A percentile compares a stretch with the other conserved stretches of the same genome.
These are phyloP conservation scores for Barbarea vulgaris DNA, from an alignment of 345 rosid genomes.

Conservation along the genomic window DNA sequence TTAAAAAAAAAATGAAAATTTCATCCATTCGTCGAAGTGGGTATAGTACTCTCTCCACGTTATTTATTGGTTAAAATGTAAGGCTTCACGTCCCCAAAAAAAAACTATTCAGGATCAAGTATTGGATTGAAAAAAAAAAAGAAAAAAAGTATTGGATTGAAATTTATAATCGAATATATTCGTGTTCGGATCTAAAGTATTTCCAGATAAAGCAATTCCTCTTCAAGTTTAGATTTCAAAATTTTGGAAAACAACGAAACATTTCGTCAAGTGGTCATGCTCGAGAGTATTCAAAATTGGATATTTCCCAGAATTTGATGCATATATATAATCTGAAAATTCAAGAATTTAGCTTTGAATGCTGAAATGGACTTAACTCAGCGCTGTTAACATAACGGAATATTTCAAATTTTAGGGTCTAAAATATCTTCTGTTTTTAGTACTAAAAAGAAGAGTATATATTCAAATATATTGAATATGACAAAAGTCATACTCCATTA, in stretches of 20 bases:
- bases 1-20: background rate
- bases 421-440: too few species aligned
- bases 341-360: conserved; percentile 6
- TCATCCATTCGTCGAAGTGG: background rate
- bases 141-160: background rate
- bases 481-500: background rate
- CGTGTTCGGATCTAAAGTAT: background rate
- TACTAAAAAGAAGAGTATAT: too few species aligned
- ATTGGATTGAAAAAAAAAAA: too few species aligned
- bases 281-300: conserved; percentile 8
- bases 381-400: background rate
- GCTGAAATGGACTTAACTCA: background rate
- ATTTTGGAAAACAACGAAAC: background rate
- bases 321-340: background rate
- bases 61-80: background rate
- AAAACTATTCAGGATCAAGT: background rate
- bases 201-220: conserved; percentile 1
- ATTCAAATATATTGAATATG: conserved; percentile 3
- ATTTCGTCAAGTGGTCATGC: conserved; percentile 14
- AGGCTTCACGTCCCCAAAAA: background rate
- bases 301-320: background rate
- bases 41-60: background rate
- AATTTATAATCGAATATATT: background rate
- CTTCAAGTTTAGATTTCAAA: background rate
- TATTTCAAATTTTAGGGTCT: background rate